A percentile compares a stretch with the other conserved stretches of the same genome.
Evolutionary conservation across 306 rosid genomes (phyloP).

Genomic region (Rosa rugosa): DNA sequence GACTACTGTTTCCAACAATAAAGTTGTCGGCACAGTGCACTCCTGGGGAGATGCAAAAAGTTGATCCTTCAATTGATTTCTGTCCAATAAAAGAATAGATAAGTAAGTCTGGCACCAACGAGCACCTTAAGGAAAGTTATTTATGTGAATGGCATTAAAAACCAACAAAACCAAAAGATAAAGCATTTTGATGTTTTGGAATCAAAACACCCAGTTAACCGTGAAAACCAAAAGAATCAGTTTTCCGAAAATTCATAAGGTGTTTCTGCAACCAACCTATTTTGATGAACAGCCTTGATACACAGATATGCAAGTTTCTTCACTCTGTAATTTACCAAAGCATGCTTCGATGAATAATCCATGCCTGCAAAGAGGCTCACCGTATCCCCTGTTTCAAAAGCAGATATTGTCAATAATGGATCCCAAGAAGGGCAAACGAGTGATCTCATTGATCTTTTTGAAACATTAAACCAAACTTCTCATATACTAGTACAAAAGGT

Average conservation of each 20-base stretch:
- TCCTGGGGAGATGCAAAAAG: slow-evolving; percentile 56
- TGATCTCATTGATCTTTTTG: slow-evolving; percentile 12
- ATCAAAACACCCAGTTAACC: neutral
- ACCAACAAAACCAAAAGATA: neutral
- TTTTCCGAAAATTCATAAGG: slow-evolving; percentile 21
- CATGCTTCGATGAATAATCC: slow-evolving; percentile 54
- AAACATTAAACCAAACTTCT: slow-evolving; percentile 16
- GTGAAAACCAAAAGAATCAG: slow-evolving; percentile 7
- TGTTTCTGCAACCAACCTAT: slow-evolving; percentile 55
- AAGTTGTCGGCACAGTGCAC: slow-evolving; percentile 43
- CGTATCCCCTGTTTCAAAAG: slow-evolving; percentile 59
- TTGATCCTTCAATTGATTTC: slow-evolving; percentile 66
- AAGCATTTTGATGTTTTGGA: neutral
- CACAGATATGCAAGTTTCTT: slow-evolving; percentile 69
- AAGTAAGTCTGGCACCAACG: slow-evolving; percentile 27
- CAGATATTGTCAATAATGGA: slow-evolving; percentile 16
- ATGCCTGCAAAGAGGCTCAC: slow-evolving; percentile 70
- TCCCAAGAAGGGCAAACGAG: slow-evolving; percentile 11
- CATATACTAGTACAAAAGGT: slow-evolving; percentile 7
- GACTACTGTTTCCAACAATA: slow-evolving; percentile 67
- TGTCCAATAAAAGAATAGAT: slow-evolving; percentile 42
- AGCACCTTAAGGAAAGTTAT: slow-evolving; percentile 4
- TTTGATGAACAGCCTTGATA: slow-evolving; percentile 71
- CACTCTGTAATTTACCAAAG: slow-evolving; percentile 75
- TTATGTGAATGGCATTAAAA: neutral